Evolutionary conservation across 2,329 filamentous ascomycete genomes (phyloP).

Genomic region (Calonectria hongkongensis): DNA sequence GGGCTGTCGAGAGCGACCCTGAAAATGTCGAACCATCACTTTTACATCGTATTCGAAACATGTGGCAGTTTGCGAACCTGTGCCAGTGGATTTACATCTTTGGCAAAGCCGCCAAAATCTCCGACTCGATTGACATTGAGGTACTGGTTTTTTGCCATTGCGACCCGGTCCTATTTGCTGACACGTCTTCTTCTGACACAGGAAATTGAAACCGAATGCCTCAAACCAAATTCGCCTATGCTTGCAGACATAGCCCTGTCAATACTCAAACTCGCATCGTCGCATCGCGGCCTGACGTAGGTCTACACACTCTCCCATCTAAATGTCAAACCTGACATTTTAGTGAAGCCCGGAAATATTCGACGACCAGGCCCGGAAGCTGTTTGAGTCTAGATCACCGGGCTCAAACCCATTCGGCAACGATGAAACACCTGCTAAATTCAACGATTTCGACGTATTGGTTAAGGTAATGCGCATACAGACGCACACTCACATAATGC

Average conservation of each 20-base stretch:
- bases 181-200: constrained; percentile 60
- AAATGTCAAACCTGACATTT: constrained; percentile 35
- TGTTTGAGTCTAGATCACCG: constrained; percentile 89
- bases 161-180: not conserved
- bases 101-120: constrained; percentile 90
- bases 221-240: constrained; percentile 85
- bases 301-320: constrained; percentile 59
- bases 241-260: constrained; percentile 89
- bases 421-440: constrained; percentile 82
- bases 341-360: constrained; percentile 84
- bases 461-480: constrained; percentile 76
- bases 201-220: constrained; percentile 92
- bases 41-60: constrained; percentile 84
- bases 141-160: constrained; percentile 67
- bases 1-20: constrained; percentile 45
- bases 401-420: constrained; percentile 89
- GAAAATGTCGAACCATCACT: constrained; percentile 46
- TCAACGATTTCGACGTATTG: constrained; percentile 87
- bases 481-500: not conserved
- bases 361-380: constrained; percentile 93
- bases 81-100: constrained; percentile 97
- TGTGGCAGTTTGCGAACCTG: constrained; percentile 96
- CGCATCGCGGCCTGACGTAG: constrained; percentile 93
- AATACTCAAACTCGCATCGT: constrained; percentile 94
- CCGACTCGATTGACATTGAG: constrained; percentile 92